Evolutionary conservation across 2,329 filamentous ascomycete genomes (phyloP).

Genomic region (Teratosphaeria nubilosa): DNA sequence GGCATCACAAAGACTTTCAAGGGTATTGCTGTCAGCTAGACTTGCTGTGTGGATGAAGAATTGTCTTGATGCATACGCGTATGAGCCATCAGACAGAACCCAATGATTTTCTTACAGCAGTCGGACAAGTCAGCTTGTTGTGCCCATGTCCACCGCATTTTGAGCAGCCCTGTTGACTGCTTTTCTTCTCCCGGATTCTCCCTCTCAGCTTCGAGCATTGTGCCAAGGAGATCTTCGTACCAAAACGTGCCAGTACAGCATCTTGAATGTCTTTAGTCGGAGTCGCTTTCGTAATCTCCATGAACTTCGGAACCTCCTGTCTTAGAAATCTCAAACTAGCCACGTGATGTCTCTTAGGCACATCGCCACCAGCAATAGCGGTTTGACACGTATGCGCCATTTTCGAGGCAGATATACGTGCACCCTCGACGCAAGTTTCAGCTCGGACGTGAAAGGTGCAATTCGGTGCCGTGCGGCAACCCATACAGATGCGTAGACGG

Average conservation of each 20-base stretch:
- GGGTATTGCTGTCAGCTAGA: constrained; percentile 8
- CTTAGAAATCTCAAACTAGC: background rate
- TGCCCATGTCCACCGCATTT: constrained; percentile 2
- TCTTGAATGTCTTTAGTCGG: constrained; percentile 3
- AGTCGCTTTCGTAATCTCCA: background rate
- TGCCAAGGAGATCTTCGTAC: background rate
- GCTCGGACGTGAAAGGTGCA: constrained; percentile 4
- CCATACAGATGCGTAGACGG: constrained; percentile 2
- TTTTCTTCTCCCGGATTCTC: background rate
- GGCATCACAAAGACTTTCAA: constrained; percentile 49
- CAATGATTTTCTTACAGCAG: background rate
- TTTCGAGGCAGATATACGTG: constrained; percentile 4
- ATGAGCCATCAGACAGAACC: background rate
- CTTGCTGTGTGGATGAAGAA: background rate
- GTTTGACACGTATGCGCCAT: background rate
- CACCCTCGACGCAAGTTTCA: constrained; percentile 1
- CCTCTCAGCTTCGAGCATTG: constrained; percentile 4
- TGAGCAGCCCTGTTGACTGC: background rate
- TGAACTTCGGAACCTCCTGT: constrained; percentile 4
- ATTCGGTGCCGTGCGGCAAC: constrained; percentile 1
- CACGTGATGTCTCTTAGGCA: constrained; percentile 2
- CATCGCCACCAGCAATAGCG: background rate
- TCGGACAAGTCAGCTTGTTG: constrained; percentile 2
- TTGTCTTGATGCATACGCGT: background rate
- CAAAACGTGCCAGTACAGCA: background rate